Conservation (phyloP, 192 early-diverging fungal species). For the Umbelopsis sp. region DNA sequence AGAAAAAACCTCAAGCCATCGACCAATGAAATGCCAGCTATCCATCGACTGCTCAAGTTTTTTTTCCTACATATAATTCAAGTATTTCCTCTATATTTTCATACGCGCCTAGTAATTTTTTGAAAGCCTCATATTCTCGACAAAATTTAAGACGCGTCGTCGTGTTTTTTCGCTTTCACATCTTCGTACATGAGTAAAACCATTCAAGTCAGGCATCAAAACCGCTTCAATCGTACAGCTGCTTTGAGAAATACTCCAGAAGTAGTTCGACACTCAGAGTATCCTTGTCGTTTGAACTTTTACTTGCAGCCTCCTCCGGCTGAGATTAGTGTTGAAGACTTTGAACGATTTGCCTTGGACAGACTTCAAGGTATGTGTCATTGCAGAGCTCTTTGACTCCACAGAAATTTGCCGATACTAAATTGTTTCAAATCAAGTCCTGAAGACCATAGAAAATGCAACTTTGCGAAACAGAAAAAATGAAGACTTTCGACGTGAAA, state of each 20-base stretch:
- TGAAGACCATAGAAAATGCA: constrained; percentile 83
- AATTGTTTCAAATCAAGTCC: constrained; percentile 49
- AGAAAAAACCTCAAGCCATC: no score
- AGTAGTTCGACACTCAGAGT: constrained; percentile 26
- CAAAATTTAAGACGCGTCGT: constrained; percentile 5
- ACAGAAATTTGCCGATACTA: neutral
- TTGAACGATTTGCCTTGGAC: constrained; percentile 75
- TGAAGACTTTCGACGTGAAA: constrained; percentile 56
- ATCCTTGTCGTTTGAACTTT: constrained; percentile 64
- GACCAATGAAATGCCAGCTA: no score
- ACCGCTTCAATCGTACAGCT: constrained; percentile 8
- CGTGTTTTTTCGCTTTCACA: neutral
- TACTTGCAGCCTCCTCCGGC: constrained; percentile 64
- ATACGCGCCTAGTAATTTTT: neutral
- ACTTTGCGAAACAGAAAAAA: constrained; percentile 68
- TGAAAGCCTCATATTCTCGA: neutral
- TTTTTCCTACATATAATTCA: no score
- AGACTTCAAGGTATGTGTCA: constrained; percentile 60
- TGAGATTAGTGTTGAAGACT: constrained; percentile 72
- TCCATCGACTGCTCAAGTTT: no score
- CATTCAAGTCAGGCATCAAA: constrained; percentile 6
- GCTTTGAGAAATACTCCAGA: neutral
- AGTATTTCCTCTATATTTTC: no score
- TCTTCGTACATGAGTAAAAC: neutral
- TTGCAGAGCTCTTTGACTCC: neutral